phyloP scores from a whole-genome alignment of 2,329 filamentous ascomycete species.

The Alternaria angustiovoidea region DNA sequence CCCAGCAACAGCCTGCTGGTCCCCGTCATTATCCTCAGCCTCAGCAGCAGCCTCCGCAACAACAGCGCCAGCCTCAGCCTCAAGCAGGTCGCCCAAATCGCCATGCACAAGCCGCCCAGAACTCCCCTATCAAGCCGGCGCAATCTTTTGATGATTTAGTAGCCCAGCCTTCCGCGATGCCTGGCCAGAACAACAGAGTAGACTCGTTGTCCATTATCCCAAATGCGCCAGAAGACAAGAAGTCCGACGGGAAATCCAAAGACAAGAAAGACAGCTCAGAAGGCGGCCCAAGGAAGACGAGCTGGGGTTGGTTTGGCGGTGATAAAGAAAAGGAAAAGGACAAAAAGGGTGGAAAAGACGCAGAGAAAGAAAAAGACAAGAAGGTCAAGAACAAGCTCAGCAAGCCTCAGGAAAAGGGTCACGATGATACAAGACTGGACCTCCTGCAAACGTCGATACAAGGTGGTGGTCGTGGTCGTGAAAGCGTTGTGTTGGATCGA shows the following conservation, averaged over 20 bases:
- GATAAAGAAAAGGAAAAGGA: constrained; percentile 75
- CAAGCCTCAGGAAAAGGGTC: constrained; percentile 63
- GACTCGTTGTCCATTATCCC: constrained; percentile 84
- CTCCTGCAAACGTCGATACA: constrained; percentile 90
- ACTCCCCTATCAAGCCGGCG: constrained; percentile 50
- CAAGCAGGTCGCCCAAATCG: constrained; percentile 32
- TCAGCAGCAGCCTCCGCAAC: constrained; percentile 23
- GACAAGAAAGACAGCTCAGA: constrained; percentile 78
- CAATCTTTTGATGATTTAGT: constrained; percentile 71
- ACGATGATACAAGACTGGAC: constrained; percentile 85
- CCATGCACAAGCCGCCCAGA: constrained; percentile 42
- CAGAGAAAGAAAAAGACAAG: constrained; percentile 50
- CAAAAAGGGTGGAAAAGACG: constrained; percentile 60
- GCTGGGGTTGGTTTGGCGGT: constrained; percentile 78
- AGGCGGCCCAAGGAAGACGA: constrained; percentile 73
- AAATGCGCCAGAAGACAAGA: constrained; percentile 74
- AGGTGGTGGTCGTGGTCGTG: constrained; percentile 67
- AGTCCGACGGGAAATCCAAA: constrained; percentile 71
- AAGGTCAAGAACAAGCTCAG: constrained; percentile 69
- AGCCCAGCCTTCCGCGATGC: constrained; percentile 71
- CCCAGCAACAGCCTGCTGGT: constrained; percentile 23
- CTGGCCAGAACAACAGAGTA: constrained; percentile 72
- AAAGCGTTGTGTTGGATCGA: constrained; percentile 84
- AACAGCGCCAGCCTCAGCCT: constrained; percentile 33
- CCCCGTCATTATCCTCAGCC: constrained; percentile 24